Base-by-base conservation (phyloP, 345 rosid species). In the Tarenaya hassleriana region DNA sequence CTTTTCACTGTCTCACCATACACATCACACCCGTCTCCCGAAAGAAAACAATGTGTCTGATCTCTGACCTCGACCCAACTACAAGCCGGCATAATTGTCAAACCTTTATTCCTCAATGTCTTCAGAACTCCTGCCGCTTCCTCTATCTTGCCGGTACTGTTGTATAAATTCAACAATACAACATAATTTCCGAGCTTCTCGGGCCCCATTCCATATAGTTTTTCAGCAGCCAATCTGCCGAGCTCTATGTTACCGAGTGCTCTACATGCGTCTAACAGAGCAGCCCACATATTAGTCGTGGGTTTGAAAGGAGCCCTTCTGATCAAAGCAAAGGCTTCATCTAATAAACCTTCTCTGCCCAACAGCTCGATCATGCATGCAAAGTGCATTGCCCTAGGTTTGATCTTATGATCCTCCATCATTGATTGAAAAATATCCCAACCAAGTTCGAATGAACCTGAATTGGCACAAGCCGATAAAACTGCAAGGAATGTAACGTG, bases 261-360 rank as follows among this genome's bases (percentile, higher is more conserved):
- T 50, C 97, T 81, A 69, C 91, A 78, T 9, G 91, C 97, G 15
- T 91, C 86, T 50, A 90, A 62, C 50, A 86, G 70, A 12, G 97
- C 94, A 59, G 86, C 94, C 97, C 97, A 86, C 94, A 90, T 90
- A 40, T 86, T 90, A 34, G 60, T 74, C 0, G 90, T 86, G 8
- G 90, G 81, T 68, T 74, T 63, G 60, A 86, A 72, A 16, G 88
- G 83, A 29, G 91, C 77, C 47, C 60, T 54, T 64, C 74, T 64
- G 34, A 90, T 74, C 52, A 86, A 71, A 60, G 87, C 81, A 63
- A 83, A 73, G 48, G 94, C 97, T 74, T 89, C 90, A 46, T 89
- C 95, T 59, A 89, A 42, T 40, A 71, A 81, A 48, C 95, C 95
- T 10, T 83, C 88, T 55, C 77, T 77, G 52, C 97, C 95, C 55